Evolutionary conservation across 2,329 filamentous ascomycete species (phyloP).

Genomic region (Fusarium xyrophilum): DNA sequence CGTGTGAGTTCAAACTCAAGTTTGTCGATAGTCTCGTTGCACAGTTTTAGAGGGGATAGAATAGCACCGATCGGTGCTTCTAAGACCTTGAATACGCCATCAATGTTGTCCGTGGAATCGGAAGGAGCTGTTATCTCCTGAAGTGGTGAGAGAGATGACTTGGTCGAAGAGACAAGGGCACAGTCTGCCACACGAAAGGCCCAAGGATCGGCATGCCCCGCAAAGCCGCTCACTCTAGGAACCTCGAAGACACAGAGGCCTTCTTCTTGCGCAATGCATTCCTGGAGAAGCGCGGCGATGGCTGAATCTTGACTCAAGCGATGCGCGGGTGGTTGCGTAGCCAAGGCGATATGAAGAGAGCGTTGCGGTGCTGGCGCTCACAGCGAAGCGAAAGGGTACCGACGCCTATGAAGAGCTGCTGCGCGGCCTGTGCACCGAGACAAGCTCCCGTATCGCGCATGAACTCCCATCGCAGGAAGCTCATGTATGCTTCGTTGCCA

Average conservation of each 20-base stretch:
- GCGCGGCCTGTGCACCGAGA: background rate
- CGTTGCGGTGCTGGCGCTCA: background rate
- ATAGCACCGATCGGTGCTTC: background rate
- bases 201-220: background rate
- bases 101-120: fast-evolving
- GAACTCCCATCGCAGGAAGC: background rate
- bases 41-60: background rate
- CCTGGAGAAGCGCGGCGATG: background rate
- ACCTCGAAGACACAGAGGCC: background rate
- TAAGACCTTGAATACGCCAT: background rate
- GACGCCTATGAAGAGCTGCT: background rate
- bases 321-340: background rate
- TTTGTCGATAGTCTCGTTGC: background rate
- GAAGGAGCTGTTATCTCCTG: background rate
- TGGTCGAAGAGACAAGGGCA: background rate
- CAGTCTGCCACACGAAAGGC: background rate
- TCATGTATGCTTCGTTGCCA: background rate
- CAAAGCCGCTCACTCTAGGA: background rate
- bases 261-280: background rate
- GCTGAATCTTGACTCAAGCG: background rate
- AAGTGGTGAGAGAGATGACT: background rate
- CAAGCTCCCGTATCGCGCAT: background rate
- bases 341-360: background rate
- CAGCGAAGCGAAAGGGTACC: constrained; percentile 1
- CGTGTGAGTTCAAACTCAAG: background rate